Percentiles rank a stretch among this genome's conserved stretches.
Evolutionary conservation across 1,284 basidiomycete species (phyloP).

Genomic region (Tilletia horrida): DNA sequence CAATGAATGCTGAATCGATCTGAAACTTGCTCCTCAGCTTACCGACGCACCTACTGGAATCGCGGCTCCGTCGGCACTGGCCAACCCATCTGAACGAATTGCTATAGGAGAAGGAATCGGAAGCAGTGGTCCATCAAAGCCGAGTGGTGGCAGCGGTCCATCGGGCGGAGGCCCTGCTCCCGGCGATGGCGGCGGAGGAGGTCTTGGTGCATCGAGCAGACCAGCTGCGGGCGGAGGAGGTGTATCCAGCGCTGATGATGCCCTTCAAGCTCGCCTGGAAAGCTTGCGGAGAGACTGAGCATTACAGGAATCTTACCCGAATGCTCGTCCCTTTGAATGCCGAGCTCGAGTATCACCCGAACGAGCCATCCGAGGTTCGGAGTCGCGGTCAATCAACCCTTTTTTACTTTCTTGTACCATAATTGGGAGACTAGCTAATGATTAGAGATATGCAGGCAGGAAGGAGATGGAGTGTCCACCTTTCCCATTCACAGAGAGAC

Average conservation of each 20-base stretch:
- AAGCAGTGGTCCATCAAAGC: conserved; percentile 16
- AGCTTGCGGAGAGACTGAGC: conserved; percentile 43
- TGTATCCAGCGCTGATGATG: conserved; percentile 45
- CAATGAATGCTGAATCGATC: neutral
- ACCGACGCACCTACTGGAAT: conserved; percentile 41
- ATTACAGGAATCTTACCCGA: no score
- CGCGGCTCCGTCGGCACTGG: conserved; percentile 33
- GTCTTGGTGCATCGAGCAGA: neutral
- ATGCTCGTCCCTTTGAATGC: no score
- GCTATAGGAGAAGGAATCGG: conserved; percentile 47
- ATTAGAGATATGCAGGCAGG: no score
- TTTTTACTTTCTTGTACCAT: no score
- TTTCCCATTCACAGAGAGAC: no score
- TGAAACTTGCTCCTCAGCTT: conserved; percentile 28
- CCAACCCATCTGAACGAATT: conserved; percentile 36
- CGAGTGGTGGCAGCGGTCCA: neutral
- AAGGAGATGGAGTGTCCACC: no score
- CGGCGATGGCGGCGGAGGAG: conserved; percentile 21
- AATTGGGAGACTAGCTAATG: no score
- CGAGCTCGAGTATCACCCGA: no score
- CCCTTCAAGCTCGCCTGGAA: conserved; percentile 50
- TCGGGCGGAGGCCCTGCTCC: conserved; percentile 22
- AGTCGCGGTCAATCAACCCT: neutral
- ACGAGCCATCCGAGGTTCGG: no score
- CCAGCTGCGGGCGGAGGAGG: conserved; percentile 19